Evolutionary conservation across 2,329 filamentous ascomycete species (phyloP).

Genomic region (Aspergillus sergii): DNA sequence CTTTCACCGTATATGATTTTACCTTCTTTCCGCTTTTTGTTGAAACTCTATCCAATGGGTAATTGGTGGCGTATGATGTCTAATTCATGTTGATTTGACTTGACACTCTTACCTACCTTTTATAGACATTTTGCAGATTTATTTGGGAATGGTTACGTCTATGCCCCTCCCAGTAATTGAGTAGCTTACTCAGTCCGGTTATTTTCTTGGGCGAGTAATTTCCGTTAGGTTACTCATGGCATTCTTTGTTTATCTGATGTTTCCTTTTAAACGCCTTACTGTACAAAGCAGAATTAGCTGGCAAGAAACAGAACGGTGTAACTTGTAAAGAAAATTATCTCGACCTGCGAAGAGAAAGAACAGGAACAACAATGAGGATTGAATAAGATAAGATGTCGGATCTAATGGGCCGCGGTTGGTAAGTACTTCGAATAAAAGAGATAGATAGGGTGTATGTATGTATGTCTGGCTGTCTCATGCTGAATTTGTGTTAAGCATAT

Average conservation of each 20-base stretch:
- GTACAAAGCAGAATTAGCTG: background rate
- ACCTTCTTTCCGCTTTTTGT: background rate
- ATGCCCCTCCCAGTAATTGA: background rate
- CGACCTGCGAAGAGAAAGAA: constrained; percentile 6
- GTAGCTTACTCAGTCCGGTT: background rate
- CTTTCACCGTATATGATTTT: background rate
- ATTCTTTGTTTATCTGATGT: constrained; percentile 2
- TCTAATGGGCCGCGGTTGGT: background rate
- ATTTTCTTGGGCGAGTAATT: background rate
- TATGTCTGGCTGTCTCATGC: constrained; percentile 1
- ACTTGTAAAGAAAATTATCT: background rate
- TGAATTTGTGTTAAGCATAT: background rate
- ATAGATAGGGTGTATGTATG: background rate
- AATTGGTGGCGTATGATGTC: constrained; percentile 1
- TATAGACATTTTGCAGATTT: background rate
- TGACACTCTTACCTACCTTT: background rate
- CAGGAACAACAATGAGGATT: background rate
- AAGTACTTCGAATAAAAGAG: background rate
- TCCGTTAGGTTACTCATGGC: background rate
- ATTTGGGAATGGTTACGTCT: background rate
- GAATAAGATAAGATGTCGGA: background rate
- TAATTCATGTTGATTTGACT: background rate
- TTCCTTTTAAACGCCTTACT: background rate
- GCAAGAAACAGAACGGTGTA: background rate
- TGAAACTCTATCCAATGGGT: background rate